Conservation (phyloP, 352 stramenopile genomes). For the Blastocystis sp. region DNA sequence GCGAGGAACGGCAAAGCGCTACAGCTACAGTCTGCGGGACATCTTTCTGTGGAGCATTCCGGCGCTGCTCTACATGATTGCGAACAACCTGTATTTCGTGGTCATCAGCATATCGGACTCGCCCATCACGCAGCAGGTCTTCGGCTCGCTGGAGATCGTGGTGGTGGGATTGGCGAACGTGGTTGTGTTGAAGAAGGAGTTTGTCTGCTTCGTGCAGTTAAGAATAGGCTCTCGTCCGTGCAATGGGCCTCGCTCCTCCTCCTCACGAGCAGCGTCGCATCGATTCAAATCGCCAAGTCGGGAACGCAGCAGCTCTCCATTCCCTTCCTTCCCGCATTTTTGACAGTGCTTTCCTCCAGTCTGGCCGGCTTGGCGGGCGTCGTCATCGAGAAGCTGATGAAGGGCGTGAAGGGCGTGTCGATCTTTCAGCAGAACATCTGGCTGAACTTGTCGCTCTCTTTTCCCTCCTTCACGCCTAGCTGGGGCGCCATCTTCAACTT, state of each 20-base stretch:
- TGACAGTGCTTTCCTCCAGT: constrained; percentile 29
- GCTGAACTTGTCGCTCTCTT: constrained; percentile 60
- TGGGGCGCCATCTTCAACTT: constrained; percentile 51
- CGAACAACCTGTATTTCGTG: constrained; percentile 72
- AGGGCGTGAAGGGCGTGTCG: constrained; percentile 29
- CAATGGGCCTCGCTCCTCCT: constrained; percentile 71
- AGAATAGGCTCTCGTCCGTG: background rate
- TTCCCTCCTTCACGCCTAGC: background rate
- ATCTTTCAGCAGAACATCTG: constrained; percentile 74
- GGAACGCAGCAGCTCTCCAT: constrained; percentile 2
- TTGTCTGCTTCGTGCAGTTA: background rate
- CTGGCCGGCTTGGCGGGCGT: constrained; percentile 45
- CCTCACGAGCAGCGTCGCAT: constrained; percentile 43
- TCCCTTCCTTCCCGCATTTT: constrained; percentile 16
- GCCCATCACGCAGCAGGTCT: constrained; percentile 67
- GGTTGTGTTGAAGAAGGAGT: constrained; percentile 60
- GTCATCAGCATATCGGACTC: constrained; percentile 68
- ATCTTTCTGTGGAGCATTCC: constrained; percentile 67
- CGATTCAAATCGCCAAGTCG: constrained; percentile 71
- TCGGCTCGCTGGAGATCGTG: constrained; percentile 65
- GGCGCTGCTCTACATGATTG: constrained; percentile 49
- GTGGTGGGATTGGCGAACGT: constrained; percentile 66
- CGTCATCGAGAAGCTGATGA: constrained; percentile 74
- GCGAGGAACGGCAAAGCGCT: constrained; percentile 7
- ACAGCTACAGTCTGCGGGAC: constrained; percentile 55